Evolutionary conservation across 1,284 basidiomycete genomes (phyloP).

Genomic region (Cerioporus squamosus): DNA sequence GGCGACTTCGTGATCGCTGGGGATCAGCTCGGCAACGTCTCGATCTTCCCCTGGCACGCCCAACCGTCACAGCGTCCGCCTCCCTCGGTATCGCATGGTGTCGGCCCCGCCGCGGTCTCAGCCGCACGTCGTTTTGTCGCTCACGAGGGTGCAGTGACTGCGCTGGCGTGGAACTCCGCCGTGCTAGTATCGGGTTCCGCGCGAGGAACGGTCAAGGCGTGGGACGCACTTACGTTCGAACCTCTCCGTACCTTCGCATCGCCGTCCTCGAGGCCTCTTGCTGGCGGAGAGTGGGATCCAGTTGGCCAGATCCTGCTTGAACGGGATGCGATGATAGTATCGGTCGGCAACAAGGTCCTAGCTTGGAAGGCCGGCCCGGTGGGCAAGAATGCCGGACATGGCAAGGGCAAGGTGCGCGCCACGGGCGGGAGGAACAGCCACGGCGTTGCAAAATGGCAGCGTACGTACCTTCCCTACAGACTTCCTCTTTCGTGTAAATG

Average conservation of each 20-base stretch:
- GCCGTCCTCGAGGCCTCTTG: slow-evolving; percentile 44
- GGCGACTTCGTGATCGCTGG: slow-evolving; percentile 59
- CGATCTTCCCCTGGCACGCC: slow-evolving; percentile 59
- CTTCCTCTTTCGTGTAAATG: slow-evolving; percentile 11
- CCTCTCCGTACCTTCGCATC: slow-evolving; percentile 57
- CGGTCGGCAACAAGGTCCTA: slow-evolving; percentile 66
- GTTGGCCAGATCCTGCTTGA: slow-evolving; percentile 71
- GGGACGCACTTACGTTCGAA: slow-evolving; percentile 69
- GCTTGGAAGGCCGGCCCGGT: slow-evolving; percentile 70
- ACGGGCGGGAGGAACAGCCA: slow-evolving; percentile 30
- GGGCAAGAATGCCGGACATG: slow-evolving; percentile 34
- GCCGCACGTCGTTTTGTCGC: slow-evolving; percentile 60
- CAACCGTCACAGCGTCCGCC: slow-evolving; percentile 36
- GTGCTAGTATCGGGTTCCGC: slow-evolving; percentile 68
- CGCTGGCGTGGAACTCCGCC: slow-evolving; percentile 62
- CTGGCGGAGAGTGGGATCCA: slow-evolving; percentile 44
- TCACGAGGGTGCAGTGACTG: slow-evolving; percentile 63
- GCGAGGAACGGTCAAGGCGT: slow-evolving; percentile 65
- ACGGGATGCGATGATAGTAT: slow-evolving; percentile 64
- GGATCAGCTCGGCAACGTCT: slow-evolving; percentile 61
- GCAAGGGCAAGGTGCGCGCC: slow-evolving; percentile 43
- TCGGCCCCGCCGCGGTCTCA: slow-evolving; percentile 52
- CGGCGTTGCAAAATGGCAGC: slow-evolving; percentile 49
- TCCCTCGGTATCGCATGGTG: slow-evolving; percentile 58
- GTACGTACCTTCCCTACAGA: slow-evolving; percentile 45